Evolutionary conservation across 1,284 basidiomycete genomes (phyloP).

Genomic region (Agroathelia rolfsii): DNA sequence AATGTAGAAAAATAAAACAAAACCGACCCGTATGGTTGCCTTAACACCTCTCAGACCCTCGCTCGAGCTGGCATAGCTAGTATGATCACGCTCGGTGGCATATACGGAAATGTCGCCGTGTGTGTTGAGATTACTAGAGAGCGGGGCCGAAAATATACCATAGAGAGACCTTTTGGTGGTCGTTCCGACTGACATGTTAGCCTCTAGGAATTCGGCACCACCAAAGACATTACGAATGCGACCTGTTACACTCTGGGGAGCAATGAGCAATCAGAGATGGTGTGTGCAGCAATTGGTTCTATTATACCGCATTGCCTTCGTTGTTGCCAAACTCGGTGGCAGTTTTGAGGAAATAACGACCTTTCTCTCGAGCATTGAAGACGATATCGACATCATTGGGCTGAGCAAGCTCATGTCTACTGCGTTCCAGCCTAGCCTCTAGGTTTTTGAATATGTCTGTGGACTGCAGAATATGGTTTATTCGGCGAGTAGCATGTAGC

Average conservation of each 20-base stretch:
- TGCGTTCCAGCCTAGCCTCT: conserved; percentile 62
- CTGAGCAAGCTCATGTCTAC: conserved; percentile 44
- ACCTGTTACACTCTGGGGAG: conserved; percentile 59
- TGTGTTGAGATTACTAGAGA: conserved; percentile 50
- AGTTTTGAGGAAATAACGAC: conserved; percentile 75
- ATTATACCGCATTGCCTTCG: conserved; percentile 76
- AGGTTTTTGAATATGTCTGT: conserved; percentile 73
- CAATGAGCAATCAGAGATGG: not conserved
- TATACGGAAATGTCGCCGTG: conserved; percentile 53
- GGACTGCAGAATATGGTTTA: conserved; percentile 54
- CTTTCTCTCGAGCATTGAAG: conserved; percentile 68
- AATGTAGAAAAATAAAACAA: conserved; percentile 84
- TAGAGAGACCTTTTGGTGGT: conserved; percentile 82
- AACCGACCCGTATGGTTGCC: conserved; percentile 56
- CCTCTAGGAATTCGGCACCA: conserved; percentile 84
- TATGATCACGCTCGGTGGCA: conserved; percentile 59
- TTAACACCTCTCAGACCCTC: conserved; percentile 60
- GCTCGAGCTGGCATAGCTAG: conserved; percentile 58
- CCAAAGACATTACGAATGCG: conserved; percentile 85
- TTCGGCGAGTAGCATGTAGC: conserved; percentile 54
- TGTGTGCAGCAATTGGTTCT: not conserved
- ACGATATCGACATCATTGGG: conserved; percentile 80
- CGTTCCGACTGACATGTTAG: conserved; percentile 78
- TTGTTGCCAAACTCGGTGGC: conserved; percentile 92
- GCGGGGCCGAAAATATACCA: conserved; percentile 47